Evolutionary conservation across 1,284 basidiomycete species (phyloP).

Genomic region (Tylopilus orsonianus): DNA sequence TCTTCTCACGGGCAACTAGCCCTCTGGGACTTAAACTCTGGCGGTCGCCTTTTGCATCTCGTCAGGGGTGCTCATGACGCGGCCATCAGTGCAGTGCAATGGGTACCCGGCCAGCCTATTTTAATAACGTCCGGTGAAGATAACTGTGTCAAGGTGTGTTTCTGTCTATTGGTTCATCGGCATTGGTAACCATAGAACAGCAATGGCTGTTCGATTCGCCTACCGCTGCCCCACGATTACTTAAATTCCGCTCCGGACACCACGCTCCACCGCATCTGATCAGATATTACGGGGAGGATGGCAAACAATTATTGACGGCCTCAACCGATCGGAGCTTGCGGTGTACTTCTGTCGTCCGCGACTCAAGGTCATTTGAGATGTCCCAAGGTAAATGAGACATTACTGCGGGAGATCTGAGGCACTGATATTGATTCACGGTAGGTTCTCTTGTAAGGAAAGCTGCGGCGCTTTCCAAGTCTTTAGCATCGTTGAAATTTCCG

Average conservation of each 20-base stretch:
- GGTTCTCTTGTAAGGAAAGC: conserved; percentile 88
- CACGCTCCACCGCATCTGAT: conserved; percentile 89
- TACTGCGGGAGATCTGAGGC: not conserved
- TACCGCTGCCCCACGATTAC: conserved; percentile 78
- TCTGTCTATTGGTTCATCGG: not conserved
- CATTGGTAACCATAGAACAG: conserved; percentile 41
- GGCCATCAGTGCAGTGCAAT: conserved; percentile 77
- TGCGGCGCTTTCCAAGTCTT: conserved; percentile 73
- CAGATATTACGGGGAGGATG: conserved; percentile 94
- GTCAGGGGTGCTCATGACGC: conserved; percentile 86
- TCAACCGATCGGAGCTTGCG: conserved; percentile 86
- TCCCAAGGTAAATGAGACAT: conserved; percentile 70
- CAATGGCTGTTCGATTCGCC: conserved; percentile 99
- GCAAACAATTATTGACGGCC: conserved; percentile 90
- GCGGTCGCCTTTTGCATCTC: conserved; percentile 80
- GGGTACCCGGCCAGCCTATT: conserved; percentile 89
- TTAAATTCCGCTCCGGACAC: conserved; percentile 93
- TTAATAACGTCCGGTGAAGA: conserved; percentile 87
- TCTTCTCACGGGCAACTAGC: conserved; percentile 88
- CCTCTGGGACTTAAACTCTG: conserved; percentile 86
- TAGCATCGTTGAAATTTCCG: conserved; percentile 81
- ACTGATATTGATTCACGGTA: conserved; percentile 28
- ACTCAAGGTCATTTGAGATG: conserved; percentile 91
- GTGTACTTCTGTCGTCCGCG: conserved; percentile 89
- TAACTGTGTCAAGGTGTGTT: conserved; percentile 84